Evolutionary conservation across 2,329 filamentous ascomycete species (phyloP).

Genomic region (Zasmidium cellare): DNA sequence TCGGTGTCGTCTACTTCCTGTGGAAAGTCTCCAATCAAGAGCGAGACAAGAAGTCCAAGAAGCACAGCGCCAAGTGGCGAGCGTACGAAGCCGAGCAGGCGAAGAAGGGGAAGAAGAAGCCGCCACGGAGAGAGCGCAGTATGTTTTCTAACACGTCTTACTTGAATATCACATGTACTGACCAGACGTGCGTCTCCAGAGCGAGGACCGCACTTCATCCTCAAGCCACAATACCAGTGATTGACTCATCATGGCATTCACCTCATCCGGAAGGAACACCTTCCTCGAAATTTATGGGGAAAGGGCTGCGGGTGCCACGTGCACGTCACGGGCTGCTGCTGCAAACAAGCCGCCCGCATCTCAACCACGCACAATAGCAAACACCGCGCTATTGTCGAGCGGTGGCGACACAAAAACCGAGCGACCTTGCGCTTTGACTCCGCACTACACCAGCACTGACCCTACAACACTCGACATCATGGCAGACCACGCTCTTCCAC

Average conservation of each 20-base stretch:
- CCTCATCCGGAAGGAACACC: neutral
- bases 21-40: slow-evolving; percentile 7
- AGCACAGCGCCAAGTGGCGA: slow-evolving; percentile 2
- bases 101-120: neutral
- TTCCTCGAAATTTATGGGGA: neutral
- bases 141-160: neutral
- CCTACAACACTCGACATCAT: neutral
- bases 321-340: neutral
- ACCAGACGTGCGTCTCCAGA: too few relatives aligned
- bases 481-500: neutral
- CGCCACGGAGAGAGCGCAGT: neutral
- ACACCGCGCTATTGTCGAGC: neutral
- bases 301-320: too few relatives aligned
- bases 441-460: neutral
- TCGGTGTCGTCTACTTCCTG: slow-evolving; percentile 2
- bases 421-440: neutral
- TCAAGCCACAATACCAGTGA: too few relatives aligned
- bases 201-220: too few relatives aligned
- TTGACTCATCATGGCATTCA: neutral
- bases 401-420: neutral
- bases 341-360: neutral
- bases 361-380: slow-evolving; percentile 1
- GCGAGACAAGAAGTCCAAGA: slow-evolving; percentile 6
- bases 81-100: neutral
- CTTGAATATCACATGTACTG: too few relatives aligned